A percentile compares a stretch with the other conserved stretches of the same genome.
Conservation (phyloP, 495 filamentous ascomycete species). For the Coniosporium apollinis region DNA sequence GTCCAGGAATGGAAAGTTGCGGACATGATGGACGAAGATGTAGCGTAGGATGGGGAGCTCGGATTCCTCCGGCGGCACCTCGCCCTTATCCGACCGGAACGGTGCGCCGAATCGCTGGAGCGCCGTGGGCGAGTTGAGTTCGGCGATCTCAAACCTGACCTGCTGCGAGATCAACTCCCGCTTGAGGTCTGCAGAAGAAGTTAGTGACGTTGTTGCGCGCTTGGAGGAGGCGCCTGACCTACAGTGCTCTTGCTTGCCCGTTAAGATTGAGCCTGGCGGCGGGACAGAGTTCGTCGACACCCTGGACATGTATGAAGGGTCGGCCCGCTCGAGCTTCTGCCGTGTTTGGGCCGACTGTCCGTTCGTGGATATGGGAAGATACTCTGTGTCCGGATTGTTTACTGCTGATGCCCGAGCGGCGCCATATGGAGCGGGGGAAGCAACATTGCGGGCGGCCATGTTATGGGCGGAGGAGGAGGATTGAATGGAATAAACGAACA, state of each 20-base stretch:
- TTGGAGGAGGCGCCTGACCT: constrained; percentile 23
- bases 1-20: constrained; percentile 94
- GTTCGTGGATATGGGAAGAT: no score
- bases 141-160: constrained; percentile 72
- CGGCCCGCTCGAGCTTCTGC: constrained; percentile 5
- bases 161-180: constrained; percentile 85
- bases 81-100: constrained; percentile 79
- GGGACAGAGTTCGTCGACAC: constrained; percentile 18
- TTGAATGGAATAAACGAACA: no score
- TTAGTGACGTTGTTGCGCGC: no score
- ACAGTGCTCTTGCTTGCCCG: constrained; percentile 98
- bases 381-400: no score
- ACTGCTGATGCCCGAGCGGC: no score
- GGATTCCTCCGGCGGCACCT: constrained; percentile 83
- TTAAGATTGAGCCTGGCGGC: constrained; percentile 44
- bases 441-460: no score
- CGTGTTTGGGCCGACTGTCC: no score
- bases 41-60: constrained; percentile 88
- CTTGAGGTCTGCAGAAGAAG: constrained; percentile 59
- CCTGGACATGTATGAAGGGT: constrained; percentile 8
- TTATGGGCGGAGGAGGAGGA: no score
- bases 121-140: constrained; percentile 86
- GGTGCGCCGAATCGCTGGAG: constrained; percentile 90
- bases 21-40: constrained; percentile 95
- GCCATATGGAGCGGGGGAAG: no score